These are phyloP conservation scores for Fusarium protoensiforme DNA, from an alignment of 2,329 filamentous ascomycete species.

Conservation along the genomic window DNA sequence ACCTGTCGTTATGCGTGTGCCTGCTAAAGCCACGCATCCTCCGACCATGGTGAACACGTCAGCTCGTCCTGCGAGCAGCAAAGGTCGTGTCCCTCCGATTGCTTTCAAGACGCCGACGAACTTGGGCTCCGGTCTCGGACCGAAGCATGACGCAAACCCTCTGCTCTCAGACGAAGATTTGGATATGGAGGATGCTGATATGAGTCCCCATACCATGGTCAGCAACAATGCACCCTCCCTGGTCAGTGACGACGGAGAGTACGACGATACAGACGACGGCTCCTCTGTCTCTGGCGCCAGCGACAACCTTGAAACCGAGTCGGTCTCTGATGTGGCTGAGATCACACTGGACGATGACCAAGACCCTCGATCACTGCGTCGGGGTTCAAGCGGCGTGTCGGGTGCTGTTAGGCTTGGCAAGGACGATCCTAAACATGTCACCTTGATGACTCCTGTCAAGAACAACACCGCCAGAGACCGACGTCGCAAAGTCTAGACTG, in stretches of 20 bases:
- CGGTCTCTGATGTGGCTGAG: constrained; percentile 70
- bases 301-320: constrained; percentile 68
- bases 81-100: constrained; percentile 58
- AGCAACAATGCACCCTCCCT: constrained; percentile 83
- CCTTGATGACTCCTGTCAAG: constrained; percentile 64
- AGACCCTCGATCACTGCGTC: constrained; percentile 58
- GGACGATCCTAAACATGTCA: constrained; percentile 66
- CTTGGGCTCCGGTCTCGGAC: constrained; percentile 30
- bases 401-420: constrained; percentile 63
- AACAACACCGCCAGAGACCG: constrained; percentile 51
- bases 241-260: constrained; percentile 84
- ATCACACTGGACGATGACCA: constrained; percentile 70
- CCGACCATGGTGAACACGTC: constrained; percentile 55
- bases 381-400: constrained; percentile 55
- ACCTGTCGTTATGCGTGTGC: constrained; percentile 66
- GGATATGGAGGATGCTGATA: constrained; percentile 67
- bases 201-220: constrained; percentile 75
- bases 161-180: constrained; percentile 57
- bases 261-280: constrained; percentile 76
- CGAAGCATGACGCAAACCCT: constrained; percentile 34
- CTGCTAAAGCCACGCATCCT: constrained; percentile 67
- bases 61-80: constrained; percentile 66
- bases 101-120: constrained; percentile 52
- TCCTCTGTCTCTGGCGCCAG: constrained; percentile 69
- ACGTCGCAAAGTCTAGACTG: constrained; percentile 43